Base-by-base conservation (phyloP, 306 rosid genomes). In the Astragalus glycyphyllos region DNA sequence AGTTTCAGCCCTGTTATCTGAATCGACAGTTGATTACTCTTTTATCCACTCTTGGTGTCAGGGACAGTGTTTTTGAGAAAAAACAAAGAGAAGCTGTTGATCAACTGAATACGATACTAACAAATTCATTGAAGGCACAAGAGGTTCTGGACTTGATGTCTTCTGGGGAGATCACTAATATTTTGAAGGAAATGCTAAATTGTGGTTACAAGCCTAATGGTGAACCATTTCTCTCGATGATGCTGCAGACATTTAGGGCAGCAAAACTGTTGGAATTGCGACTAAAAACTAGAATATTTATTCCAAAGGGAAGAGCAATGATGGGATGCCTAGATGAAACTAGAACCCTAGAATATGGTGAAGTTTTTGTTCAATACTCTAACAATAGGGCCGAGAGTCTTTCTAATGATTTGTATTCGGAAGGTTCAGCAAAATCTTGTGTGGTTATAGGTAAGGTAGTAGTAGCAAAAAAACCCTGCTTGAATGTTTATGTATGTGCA, bases 291-390 rank as follows among this genome's bases (percentile, higher is more conserved):
- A 90, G 90, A 80, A 85, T 92, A 72, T 71, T 83, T 68, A 74
- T 92, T 75, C 92, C 91, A 60, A 50, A 77, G 3, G 98, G 98
- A 77, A 82, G 90, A 82, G 96, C 96, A 70, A 88, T 92, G 98
- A 86, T 92, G 96, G 98, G 98, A 23, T 86, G 90, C 77, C 86
- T 92, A n/a, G 98, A 92, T 66, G 96, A 92, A 85, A 92, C 96
- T 15, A 44, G 77, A 79, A 86, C 84, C 48, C 71, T 92, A n/a
- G 91, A 82, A 70, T 86, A 92, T 75, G 98, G 96, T 58, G 77
- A 92, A 84, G 96, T 92, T 34, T 92, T 90, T 82, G 87, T 92
- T 79, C 86, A 80, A 17, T 79, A 75, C 59, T 86, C 91, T 12
- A 12, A 65, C 50, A 74, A 59, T 4, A 78, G 85, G 71, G 14